Conservation (phyloP, 495 filamentous ascomycete genomes). For the Zalerion maritima region DNA sequence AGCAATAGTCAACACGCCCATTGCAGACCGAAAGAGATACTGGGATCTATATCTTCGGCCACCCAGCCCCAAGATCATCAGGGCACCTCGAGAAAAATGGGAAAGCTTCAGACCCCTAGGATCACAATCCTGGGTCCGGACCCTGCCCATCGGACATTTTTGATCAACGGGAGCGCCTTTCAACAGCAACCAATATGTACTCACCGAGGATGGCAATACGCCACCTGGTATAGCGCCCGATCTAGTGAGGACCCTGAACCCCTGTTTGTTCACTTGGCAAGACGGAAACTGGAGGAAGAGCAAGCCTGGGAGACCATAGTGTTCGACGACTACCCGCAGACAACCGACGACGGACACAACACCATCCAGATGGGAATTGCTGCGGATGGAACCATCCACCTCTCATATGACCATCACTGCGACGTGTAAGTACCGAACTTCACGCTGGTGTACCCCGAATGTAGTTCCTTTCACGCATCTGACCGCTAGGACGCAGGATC, state of each 20-base stretch:
- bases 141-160: constrained; percentile 20
- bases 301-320: constrained; percentile 27
- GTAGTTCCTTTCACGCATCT: constrained; percentile 1
- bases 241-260: constrained; percentile 15
- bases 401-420: constrained; percentile 32
- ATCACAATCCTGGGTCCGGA: constrained; percentile 20
- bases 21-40: too few relatives aligned
- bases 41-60: too few relatives aligned
- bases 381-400: constrained; percentile 33
- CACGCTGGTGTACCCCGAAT: neutral
- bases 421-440: constrained; percentile 14
- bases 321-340: constrained; percentile 34
- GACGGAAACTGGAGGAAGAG: constrained; percentile 20
- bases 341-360: constrained; percentile 33
- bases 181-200: constrained; percentile 27
- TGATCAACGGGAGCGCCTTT: constrained; percentile 28
- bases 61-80: too few relatives aligned
- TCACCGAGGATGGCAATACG: constrained; percentile 30
- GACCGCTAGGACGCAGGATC: constrained; percentile 13
- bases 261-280: constrained; percentile 27
- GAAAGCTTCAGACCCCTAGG: too few relatives aligned
- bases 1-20: too few relatives aligned
- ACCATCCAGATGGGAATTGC: constrained; percentile 33
- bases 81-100: too few relatives aligned
- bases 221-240: constrained; percentile 24